These are phyloP conservation scores for Penicillium salamii DNA, from an alignment of 495 filamentous ascomycete genomes.

Conservation along the genomic window DNA sequence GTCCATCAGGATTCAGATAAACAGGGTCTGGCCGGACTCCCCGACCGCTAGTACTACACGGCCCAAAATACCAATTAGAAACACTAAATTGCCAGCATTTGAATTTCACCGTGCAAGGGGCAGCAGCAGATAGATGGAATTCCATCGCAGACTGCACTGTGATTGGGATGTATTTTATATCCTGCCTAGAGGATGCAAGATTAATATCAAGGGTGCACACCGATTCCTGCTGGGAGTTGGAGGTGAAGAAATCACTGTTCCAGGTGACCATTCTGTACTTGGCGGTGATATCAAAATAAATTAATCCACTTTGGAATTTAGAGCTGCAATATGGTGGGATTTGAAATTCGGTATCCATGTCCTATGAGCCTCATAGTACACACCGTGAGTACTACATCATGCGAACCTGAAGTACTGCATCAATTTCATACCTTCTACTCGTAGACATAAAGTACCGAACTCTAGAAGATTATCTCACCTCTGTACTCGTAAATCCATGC, in stretches of 20 bases:
- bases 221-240: background rate
- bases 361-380: background rate
- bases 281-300: background rate
- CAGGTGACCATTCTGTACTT: background rate
- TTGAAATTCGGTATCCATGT: background rate
- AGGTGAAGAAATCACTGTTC: slow-evolving; percentile 24
- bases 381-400: no score
- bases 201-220: background rate
- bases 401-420: no score
- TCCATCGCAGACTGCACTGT: background rate
- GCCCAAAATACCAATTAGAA: background rate
- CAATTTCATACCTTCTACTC: no score
- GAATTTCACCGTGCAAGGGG: slow-evolving; percentile 22
- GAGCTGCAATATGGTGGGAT: background rate
- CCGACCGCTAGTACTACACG: slow-evolving; percentile 7
- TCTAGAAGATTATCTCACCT: no score
- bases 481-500: background rate
- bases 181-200: background rate
- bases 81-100: slow-evolving; percentile 4
- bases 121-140: slow-evolving; percentile 18
- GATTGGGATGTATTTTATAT: background rate
- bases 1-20: no score
- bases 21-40: background rate
- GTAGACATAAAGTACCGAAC: no score
- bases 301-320: background rate